These are phyloP conservation scores for Fusarium neocosmosporiellum DNA, from an alignment of 2,329 filamentous ascomycete species.

Conservation along the genomic window DNA sequence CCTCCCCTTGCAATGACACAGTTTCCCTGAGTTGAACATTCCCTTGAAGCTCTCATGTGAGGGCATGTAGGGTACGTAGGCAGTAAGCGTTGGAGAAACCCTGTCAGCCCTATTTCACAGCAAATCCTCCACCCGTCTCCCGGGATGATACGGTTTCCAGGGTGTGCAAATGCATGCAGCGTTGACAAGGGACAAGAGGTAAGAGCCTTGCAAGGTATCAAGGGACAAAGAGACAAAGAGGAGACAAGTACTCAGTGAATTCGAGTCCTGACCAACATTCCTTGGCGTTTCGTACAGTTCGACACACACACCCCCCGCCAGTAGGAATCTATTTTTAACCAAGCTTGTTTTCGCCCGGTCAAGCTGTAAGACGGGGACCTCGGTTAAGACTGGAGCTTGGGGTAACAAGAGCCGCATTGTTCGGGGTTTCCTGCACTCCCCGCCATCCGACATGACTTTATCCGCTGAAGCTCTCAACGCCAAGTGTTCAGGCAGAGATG, in stretches of 20 bases:
- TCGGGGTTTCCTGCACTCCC: conserved; percentile 1
- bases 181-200: background rate
- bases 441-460: background rate
- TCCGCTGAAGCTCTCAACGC: background rate
- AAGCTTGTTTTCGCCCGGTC: background rate
- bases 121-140: background rate
- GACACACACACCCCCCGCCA: background rate
- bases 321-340: background rate
- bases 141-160: background rate
- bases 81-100: background rate
- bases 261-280: background rate
- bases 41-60: background rate
- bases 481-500: background rate
- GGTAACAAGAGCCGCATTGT: background rate
- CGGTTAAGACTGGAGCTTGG: background rate
- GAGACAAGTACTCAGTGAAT: background rate
- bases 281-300: background rate
- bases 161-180: background rate
- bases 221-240: background rate
- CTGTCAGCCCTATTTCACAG: background rate
- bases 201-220: background rate
- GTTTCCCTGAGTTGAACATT: background rate
- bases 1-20: background rate
- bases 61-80: background rate
- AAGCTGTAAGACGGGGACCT: background rate